Evolutionary conservation across 1,284 basidiomycete species (phyloP).

Genomic region (Sporisorium scitamineum): DNA sequence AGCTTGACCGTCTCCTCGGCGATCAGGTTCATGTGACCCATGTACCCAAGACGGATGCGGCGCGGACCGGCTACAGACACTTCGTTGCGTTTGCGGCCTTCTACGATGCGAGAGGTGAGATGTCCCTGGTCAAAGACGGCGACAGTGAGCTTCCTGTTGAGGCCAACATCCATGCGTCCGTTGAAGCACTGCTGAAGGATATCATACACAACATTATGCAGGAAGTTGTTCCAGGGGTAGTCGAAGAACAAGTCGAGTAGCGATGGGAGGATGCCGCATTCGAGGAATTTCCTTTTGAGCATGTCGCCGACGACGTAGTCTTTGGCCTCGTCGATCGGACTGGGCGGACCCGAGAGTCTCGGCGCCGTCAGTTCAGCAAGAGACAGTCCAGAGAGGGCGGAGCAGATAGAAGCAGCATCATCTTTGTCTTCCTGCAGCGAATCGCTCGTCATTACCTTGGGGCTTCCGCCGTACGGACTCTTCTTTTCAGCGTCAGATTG

Average conservation of each 20-base stretch:
- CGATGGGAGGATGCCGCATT: slow-evolving; percentile 63
- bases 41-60: slow-evolving; percentile 77
- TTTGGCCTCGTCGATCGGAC: slow-evolving; percentile 51
- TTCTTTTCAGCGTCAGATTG: slow-evolving; percentile 6
- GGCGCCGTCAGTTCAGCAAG: slow-evolving; percentile 62
- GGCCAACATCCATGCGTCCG: slow-evolving; percentile 76
- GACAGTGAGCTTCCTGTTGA: slow-evolving; percentile 64
- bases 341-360: slow-evolving; percentile 51
- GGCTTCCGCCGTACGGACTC: slow-evolving; percentile 13
- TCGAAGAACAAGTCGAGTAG: slow-evolving; percentile 81
- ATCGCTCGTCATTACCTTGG: slow-evolving; percentile 29
- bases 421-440: slow-evolving; percentile 32
- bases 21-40: slow-evolving; percentile 96
- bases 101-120: slow-evolving; percentile 61
- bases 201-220: slow-evolving; percentile 97
- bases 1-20: slow-evolving; percentile 88
- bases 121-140: slow-evolving; percentile 63
- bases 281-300: slow-evolving; percentile 64
- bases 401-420: slow-evolving; percentile 47
- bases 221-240: slow-evolving; percentile 97
- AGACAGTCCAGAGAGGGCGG: slow-evolving; percentile 60
- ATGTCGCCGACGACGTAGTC: slow-evolving; percentile 63
- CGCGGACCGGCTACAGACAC: slow-evolving; percentile 58
- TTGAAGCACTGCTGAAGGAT: slow-evolving; percentile 94
- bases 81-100: slow-evolving; percentile 62